A percentile compares a stretch with the other conserved stretches of the same genome.
phyloP scores from a whole-genome alignment of 305 asterid genomes.

The Ilex paraguariensis region DNA sequence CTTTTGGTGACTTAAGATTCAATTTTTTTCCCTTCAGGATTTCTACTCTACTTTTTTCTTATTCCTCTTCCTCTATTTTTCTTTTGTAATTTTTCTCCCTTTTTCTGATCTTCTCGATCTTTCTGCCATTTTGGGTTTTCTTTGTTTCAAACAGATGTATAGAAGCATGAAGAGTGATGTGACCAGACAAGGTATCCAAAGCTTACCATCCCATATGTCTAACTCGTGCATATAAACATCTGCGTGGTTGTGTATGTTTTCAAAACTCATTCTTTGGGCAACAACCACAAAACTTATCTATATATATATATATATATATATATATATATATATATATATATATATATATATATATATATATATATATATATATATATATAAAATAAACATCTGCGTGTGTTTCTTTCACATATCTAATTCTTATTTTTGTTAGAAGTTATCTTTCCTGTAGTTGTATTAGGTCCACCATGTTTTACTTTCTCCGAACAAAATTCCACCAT shows the following conservation, averaged over 20 bases:
- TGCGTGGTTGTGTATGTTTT: too few relatives aligned
- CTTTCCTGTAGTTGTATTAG: neutral
- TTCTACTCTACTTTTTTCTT: neutral
- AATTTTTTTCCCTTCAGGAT: too few relatives aligned
- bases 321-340: too few relatives aligned
- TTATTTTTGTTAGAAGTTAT: too few relatives aligned
- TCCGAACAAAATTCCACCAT: neutral
- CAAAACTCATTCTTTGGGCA: neutral
- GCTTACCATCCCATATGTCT: neutral
- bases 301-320: too few relatives aligned
- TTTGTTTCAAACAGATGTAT: slow-evolving; percentile 7
- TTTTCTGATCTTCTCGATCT: neutral
- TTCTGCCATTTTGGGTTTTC: too few relatives aligned
- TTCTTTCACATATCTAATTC: too few relatives aligned
- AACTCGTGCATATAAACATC: neutral
- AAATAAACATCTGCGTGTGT: too few relatives aligned
- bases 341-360: too few relatives aligned
- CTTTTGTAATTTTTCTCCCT: neutral
- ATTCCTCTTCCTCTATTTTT: neutral
- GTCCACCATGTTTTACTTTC: neutral
- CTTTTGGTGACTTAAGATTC: too few relatives aligned
- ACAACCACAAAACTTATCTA: too few relatives aligned
- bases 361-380: too few relatives aligned
- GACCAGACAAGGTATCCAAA: neutral
- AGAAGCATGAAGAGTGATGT: slow-evolving; percentile 10